Evolutionary conservation across 805 yeast genomes (phyloP), one percentile per base, ranked within the genome.

Genomic region (Candida sanyiensis): DNA sequence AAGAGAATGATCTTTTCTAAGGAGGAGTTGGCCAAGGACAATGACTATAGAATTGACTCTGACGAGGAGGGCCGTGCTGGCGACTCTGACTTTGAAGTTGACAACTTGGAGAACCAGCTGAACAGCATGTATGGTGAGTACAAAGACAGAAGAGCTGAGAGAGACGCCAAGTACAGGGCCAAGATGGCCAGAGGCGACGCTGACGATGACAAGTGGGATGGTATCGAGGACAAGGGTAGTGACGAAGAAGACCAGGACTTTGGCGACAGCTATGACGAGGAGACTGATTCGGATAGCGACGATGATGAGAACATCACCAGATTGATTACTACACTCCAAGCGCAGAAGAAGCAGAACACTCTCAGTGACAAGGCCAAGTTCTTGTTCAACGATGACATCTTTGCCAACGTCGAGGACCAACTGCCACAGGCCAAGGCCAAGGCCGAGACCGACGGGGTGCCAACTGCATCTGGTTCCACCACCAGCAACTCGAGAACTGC

Each of bases 191-290:
- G 93, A 61, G 89, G 86, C 26, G 88, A 80, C 48, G 83, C 68
- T 38, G 78, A 77, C 49, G 93, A 82, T 47, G 86, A 77, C 40
- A 75, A 72, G 35, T 84, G 93, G 93, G 81, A 79, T 32, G 93
- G 93, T 45, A 78, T 84, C 42, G 57, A 67, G 24, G 79, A 73
- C 12, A 70, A 70, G 28, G 66, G 62, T 11, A 61, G 61, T 19
- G 69, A 60, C 24, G 59, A 54, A 6, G 63, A 47, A 25, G 33
- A 22, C 11, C 55, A 51, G 11, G 66, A 62, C 29, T 58, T 52
- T 11, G 61, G 53, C n/a, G 61, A 62, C 30, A 71, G 65, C 33
- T 69, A 69, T 34, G 75, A 72, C 13, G 66, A 61, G 17, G 70
- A 65, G 17, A 53, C 51, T 38, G 70, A 64, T 26, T 31, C 57